Percentiles rank a stretch among this genome's conserved stretches.
phyloP scores from a whole-genome alignment of 306 rosid species.

The Inga laurina region DNA sequence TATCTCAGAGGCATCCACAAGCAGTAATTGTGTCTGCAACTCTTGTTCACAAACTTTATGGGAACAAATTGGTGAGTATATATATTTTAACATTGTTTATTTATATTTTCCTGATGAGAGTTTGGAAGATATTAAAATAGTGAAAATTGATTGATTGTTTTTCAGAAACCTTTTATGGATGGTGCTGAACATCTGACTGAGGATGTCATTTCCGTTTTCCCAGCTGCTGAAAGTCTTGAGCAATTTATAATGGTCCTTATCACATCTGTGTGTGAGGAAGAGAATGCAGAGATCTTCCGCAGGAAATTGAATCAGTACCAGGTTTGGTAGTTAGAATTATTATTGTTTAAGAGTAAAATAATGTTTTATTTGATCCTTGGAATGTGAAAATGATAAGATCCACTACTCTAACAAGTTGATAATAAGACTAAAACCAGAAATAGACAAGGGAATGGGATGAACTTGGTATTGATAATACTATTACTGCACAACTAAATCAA shows the following conservation, averaged over 20 bases:
- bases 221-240: constrained; percentile 93
- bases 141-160: constrained; percentile 25
- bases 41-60: constrained; percentile 92
- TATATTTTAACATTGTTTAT: constrained; percentile 15
- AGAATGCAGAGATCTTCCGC: constrained; percentile 68
- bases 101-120: constrained; percentile 4
- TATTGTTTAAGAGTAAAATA: neutral
- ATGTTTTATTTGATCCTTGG: constrained; percentile 5
- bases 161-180: constrained; percentile 91
- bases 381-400: neutral
- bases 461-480: neutral
- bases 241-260: constrained; percentile 78
- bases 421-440: neutral
- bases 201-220: constrained; percentile 94
- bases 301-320: constrained; percentile 80
- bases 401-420: neutral
- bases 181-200: constrained; percentile 85
- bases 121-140: constrained; percentile 29
- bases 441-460: neutral
- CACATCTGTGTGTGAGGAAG: constrained; percentile 71
- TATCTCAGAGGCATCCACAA: constrained; percentile 90
- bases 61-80: constrained; percentile 77
- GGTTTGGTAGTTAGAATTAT: constrained; percentile 47
- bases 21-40: constrained; percentile 80
- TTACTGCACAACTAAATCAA: neutral